Conservation (phyloP, 1,284 basidiomycete genomes). For the Ganoderma resinaceum region DNA sequence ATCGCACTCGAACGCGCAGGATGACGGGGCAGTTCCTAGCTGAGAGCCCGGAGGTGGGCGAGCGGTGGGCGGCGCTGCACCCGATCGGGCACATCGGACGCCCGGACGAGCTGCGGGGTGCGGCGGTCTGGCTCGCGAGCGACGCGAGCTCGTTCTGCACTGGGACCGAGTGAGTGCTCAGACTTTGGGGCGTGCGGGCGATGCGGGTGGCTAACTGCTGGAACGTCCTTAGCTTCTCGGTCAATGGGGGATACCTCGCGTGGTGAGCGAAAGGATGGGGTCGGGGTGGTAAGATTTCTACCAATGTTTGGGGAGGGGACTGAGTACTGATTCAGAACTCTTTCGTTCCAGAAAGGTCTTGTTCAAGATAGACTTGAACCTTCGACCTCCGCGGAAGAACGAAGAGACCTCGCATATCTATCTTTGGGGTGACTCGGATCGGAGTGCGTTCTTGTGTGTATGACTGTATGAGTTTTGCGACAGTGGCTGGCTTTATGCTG, state of each 20-base stretch:
- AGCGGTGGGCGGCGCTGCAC: slow-evolving; percentile 42
- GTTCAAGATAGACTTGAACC: too few relatives aligned
- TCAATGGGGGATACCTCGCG: background rate
- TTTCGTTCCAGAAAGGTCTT: too few relatives aligned
- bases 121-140: slow-evolving; percentile 77
- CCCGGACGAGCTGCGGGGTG: slow-evolving; percentile 79
- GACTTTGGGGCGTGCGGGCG: background rate
- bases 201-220: background rate
- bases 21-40: slow-evolving; percentile 79
- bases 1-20: slow-evolving; percentile 42
- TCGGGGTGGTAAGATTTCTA: too few relatives aligned
- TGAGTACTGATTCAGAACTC: too few relatives aligned
- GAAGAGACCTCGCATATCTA: too few relatives aligned
- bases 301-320: too few relatives aligned
- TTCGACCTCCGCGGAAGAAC: too few relatives aligned
- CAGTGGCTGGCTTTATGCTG: too few relatives aligned
- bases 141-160: slow-evolving; percentile 80
- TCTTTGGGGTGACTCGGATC: too few relatives aligned
- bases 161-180: slow-evolving; percentile 69
- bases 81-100: slow-evolving; percentile 79
- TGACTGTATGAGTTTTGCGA: too few relatives aligned
- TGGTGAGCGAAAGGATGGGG: background rate
- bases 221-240: background rate
- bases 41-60: slow-evolving; percentile 65
- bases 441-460: too few relatives aligned